Conservation (phyloP, 2,329 filamentous ascomycete genomes). For the Colletotrichum musae region DNA sequence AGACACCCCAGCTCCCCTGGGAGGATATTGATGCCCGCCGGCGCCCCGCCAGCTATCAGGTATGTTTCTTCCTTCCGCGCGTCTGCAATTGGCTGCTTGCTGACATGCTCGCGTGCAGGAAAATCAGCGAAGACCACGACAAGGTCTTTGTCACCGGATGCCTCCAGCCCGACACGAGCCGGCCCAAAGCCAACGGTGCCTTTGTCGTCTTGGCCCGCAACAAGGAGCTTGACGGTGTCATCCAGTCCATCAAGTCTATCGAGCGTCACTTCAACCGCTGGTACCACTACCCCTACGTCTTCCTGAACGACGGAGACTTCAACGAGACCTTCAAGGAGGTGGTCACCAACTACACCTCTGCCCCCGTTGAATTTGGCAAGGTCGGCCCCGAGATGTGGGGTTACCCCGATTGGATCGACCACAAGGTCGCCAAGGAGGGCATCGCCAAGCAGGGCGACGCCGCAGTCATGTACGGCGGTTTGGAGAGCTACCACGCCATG, state of each 20-base stretch:
- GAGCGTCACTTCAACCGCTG: slow-evolving; percentile 99
- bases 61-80: slow-evolving; percentile 59
- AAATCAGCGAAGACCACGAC: slow-evolving; percentile 97
- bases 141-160: slow-evolving; percentile 96
- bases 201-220: slow-evolving; percentile 97
- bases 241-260: slow-evolving; percentile 97
- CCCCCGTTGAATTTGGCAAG: slow-evolving; percentile 91
- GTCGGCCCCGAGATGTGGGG: slow-evolving; percentile 95
- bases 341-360: slow-evolving; percentile 91
- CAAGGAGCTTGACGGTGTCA: slow-evolving; percentile 94
- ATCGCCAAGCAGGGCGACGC: slow-evolving; percentile 97
- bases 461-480: slow-evolving; percentile 98
- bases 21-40: slow-evolving; percentile 88
- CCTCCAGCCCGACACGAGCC: slow-evolving; percentile 82
- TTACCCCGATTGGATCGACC: slow-evolving; percentile 96
- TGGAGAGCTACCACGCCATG: slow-evolving; percentile 99
- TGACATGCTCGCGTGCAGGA: slow-evolving; percentile 65
- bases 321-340: slow-evolving; percentile 93
- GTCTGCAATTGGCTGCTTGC: background rate
- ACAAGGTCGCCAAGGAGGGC: slow-evolving; percentile 93
- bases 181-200: slow-evolving; percentile 90
- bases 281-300: slow-evolving; percentile 99
- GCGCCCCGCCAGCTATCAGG: slow-evolving; percentile 91
- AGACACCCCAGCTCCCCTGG: slow-evolving; percentile 88
- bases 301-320: slow-evolving; percentile 98